phyloP scores from a whole-genome alignment of 352 stramenopile species.

The Saprolegnia diclina region DNA sequence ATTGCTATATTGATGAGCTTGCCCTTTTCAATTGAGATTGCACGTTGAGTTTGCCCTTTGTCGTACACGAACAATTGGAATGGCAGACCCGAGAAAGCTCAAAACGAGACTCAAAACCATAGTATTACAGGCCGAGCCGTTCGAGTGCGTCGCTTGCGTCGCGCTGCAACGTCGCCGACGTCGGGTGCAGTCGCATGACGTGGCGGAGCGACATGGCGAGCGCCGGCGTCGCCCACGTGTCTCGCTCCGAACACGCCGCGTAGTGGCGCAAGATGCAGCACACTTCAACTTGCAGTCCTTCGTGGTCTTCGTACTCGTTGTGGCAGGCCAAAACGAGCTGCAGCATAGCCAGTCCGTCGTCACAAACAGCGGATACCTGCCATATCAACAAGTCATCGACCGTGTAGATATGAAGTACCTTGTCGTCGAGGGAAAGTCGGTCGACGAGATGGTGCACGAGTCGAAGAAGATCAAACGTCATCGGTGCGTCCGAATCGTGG shows the following conservation, averaged over 20 bases:
- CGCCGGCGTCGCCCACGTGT: neutral
- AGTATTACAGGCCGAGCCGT: neutral
- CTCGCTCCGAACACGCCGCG: neutral
- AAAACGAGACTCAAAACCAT: no score
- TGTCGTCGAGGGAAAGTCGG: neutral
- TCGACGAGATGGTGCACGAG: slow-evolving; percentile 20
- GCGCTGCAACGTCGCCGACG: neutral
- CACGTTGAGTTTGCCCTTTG: no score
- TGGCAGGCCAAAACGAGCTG: slow-evolving; percentile 11
- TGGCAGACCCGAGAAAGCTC: no score
- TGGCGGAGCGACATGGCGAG: neutral
- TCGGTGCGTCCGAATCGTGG: neutral
- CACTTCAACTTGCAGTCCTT: slow-evolving; percentile 14
- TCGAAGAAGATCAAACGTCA: slow-evolving; percentile 9
- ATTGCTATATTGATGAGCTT: no score
- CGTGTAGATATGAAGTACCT: neutral
- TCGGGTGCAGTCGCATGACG: slow-evolving; percentile 1
- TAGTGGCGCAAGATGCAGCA: slow-evolving; percentile 21
- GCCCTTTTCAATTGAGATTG: no score
- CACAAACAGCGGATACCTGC: no score
- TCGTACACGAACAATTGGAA: no score
- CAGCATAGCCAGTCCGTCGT: neutral
- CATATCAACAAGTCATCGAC: neutral
- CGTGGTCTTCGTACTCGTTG: neutral
- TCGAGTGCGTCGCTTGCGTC: neutral